Evolutionary conservation across 139 green algal species (phyloP), one percentile per base, ranked within the genome.

Genomic region (Limnomonas spitsbergensis): DNA sequence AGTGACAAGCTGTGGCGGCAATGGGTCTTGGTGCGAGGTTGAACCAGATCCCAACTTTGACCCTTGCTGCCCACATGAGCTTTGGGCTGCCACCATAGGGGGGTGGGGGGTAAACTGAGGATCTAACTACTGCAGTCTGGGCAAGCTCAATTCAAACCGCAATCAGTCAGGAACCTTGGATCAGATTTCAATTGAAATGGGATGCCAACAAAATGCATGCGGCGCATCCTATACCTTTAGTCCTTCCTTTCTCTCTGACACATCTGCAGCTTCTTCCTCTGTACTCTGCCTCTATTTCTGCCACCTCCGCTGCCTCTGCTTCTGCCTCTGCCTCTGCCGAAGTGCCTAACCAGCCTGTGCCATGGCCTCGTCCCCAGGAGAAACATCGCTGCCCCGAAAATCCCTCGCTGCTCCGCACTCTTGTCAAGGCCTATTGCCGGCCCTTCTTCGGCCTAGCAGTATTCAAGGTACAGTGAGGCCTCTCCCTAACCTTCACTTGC

Each of bases 21-120:
- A 0, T 95, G 91, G 90, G 75, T 37, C 32, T 38, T 85, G 81
- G 88, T 89, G 52, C 72, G 66, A n/a, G n/a, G n/a, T n/a, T n/a
- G n/a, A n/a, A n/a, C n/a, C n/a, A n/a, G n/a, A n/a, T n/a, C n/a
- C n/a, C n/a, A n/a, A n/a, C n/a, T n/a, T n/a, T n/a, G n/a, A n/a
- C n/a, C n/a, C n/a, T n/a, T n/a, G n/a, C n/a, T n/a, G n/a, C n/a
- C n/a, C n/a, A n/a, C n/a, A n/a, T n/a, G n/a, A n/a, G n/a, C n/a
- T n/a, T n/a, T n/a, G n/a, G n/a, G n/a, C n/a, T n/a, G n/a, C n/a
- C n/a, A n/a, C n/a, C n/a, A n/a, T n/a, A n/a, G n/a, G n/a, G n/a
- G n/a, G n/a, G n/a, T n/a, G n/a, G n/a, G n/a, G n/a, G n/a, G n/a
- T n/a, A n/a, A n/a, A n/a, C n/a, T n/a, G n/a, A n/a, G n/a, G n/a